Base-by-base conservation (phyloP, 306 rosid species). In the Lithocarpus polystachyus region DNA sequence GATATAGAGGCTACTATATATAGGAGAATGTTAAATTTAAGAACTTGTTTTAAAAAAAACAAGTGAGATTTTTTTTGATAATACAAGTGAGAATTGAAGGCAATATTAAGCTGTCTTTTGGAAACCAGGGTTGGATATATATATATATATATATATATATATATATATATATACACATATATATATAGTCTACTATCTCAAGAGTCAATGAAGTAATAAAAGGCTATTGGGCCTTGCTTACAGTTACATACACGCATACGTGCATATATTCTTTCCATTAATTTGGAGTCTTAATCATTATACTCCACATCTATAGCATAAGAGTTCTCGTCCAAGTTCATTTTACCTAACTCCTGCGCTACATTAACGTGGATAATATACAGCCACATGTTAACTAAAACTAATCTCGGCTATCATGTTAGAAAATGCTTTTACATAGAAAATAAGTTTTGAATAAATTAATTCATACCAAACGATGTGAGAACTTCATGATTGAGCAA, bases 151-250 rank as follows among this genome's bases (percentile, higher is more conserved):
- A 33, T 35, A 35, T 35, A 35, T 35, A 24, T 24, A n/a, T n/a
- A n/a, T n/a, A n/a, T n/a, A 26, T 26, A 26, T 26, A 26, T 26
- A 26, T 26, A 26, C 1, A 26, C 1, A 26, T 26, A 26, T 26
- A 26, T 26, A 26, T 26, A 28, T 28, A 28, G 2, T 60, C 56
- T 78, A 68, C 71, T 26, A 79, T 35, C 71, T 76, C 51, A 64
- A 51, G 26, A 73, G 81, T 82, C 83, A 82, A 87, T 56, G 85
- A 56, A 84, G 60, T 53, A 67, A 83, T 37, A 62, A 18, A 76
- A 84, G 35, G 75, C 69, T 5, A 75, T 61, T 76, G 23, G 77
- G 76, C 74, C 20, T 59, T 35, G 14, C 70, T 68, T 75, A 61
- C 79, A 75, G 64, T 68, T 75, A 61, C 51, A 51, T 19, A 56